Base-by-base conservation (phyloP, 2,329 filamentous ascomycete genomes). In the Chaetomiaceae sp. region DNA sequence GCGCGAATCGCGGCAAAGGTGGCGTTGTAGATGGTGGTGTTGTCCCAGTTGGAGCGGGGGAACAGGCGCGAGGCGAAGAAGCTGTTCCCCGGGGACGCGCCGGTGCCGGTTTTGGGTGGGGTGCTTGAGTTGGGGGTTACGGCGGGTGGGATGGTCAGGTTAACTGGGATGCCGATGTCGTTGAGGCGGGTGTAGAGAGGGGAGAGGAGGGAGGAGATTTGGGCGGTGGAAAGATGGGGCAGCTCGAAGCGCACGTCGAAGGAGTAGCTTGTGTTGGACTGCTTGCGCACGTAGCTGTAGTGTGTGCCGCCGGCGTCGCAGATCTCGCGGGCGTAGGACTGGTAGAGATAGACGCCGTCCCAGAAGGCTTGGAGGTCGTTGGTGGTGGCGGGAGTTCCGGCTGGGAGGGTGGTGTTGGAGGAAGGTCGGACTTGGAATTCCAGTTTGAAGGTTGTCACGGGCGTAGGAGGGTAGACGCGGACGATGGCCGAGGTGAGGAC, bases 11-110 rank as follows among this genome's bases (percentile, higher is more conserved):
- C 65, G 19, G 61, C 59, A 9, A 56, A 44, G 4, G 49, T 57
- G 25, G 51, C 49, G 55, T 66, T 60, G 5, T 37, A 37, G 23
- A 44, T 53, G 59, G 57, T 64, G 71, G 51, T 66, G 65, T 17
- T 31, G 17, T 57, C 52, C 38, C 38, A 37, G 38, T 40, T 40
- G 19, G 20, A 4, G 14, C 66, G 63, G 1, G 71, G 71, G 47
- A 72, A 70, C 8, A 72, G 62, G 1, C 70, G 64, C 6, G 64
- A 67, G 3, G 64, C 68, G 29, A 64, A 63, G 22, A 56, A 58
- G 20, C 2, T 50, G 46, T 61, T 58, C 14, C 56, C 53, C 1
- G 57, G 55, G 6, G 11, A 42, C 17, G n/a, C 20, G 20, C 55
- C 38, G 11, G 39, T 19, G 12, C 39, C 47, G 4, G 12, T 42